Conservation (phyloP, 2,329 filamentous ascomycete species). For the Colletotrichum euphorbiae region DNA sequence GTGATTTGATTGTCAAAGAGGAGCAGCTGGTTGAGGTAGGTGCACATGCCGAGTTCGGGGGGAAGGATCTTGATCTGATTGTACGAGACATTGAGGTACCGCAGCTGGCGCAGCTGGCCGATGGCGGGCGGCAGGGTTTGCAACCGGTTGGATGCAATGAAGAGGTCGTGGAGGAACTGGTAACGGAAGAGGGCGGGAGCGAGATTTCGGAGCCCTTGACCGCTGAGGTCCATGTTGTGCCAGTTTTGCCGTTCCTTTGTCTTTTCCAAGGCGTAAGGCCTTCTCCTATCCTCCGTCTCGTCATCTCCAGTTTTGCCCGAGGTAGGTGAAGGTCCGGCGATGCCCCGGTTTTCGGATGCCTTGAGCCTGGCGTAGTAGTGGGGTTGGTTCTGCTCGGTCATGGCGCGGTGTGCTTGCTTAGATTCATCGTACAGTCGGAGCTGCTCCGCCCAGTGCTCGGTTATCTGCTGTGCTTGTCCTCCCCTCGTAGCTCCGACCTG, state of each 20-base stretch:
- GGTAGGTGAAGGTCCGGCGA: constrained; percentile 65
- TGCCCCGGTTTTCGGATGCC: constrained; percentile 76
- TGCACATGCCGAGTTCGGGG: constrained; percentile 95
- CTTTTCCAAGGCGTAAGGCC: constrained; percentile 74
- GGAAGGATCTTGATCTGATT: constrained; percentile 88
- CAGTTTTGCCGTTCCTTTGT: constrained; percentile 82
- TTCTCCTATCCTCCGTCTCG: constrained; percentile 67
- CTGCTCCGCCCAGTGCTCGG: constrained; percentile 89
- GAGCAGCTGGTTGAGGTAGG: constrained; percentile 85
- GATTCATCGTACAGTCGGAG: constrained; percentile 82
- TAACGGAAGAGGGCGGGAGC: constrained; percentile 86
- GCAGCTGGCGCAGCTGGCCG: constrained; percentile 83
- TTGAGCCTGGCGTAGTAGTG: constrained; percentile 80
- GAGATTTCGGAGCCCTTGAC: constrained; percentile 91
- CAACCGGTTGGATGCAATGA: constrained; percentile 93
- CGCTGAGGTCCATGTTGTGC: constrained; percentile 93
- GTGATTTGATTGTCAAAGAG: constrained; percentile 92
- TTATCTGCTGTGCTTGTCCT: constrained; percentile 64
- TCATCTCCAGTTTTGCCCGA: constrained; percentile 64
- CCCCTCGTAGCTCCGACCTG: constrained; percentile 61
- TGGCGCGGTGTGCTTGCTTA: constrained; percentile 78
- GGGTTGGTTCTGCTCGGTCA: constrained; percentile 72
- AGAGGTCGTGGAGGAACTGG: constrained; percentile 89
- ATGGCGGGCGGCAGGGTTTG: constrained; percentile 82
- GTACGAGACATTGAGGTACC: constrained; percentile 86